A percentile compares a stretch with the other conserved stretches of the same genome.
Evolutionary conservation across 495 filamentous ascomycete genomes (phyloP).

Genomic region (Hapsidospora chrysogenum): DNA sequence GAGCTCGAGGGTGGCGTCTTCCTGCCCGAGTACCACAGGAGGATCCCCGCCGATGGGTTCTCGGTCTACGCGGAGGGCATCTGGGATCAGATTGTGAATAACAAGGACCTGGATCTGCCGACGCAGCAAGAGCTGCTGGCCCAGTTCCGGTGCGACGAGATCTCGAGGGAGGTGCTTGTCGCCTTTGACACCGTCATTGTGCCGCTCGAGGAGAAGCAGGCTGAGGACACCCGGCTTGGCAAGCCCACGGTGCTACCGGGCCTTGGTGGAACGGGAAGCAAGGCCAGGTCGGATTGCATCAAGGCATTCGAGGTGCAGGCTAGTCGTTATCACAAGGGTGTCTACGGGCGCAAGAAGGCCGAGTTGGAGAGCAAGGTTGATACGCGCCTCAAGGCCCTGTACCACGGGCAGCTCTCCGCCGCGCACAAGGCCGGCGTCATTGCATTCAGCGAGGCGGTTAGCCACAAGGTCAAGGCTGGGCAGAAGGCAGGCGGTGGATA

Average conservation of each 20-base stretch:
- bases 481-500: constrained; percentile 81
- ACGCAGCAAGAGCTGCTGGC: constrained; percentile 94
- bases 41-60: constrained; percentile 93
- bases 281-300: constrained; percentile 53
- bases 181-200: constrained; percentile 66
- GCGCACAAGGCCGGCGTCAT: constrained; percentile 77
- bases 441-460: constrained; percentile 77
- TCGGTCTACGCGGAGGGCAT: constrained; percentile 81
- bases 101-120: constrained; percentile 92
- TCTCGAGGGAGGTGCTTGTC: constrained; percentile 67
- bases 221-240: constrained; percentile 52
- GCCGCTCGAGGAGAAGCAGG: constrained; percentile 76
- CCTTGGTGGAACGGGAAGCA: constrained; percentile 59
- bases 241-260: constrained; percentile 54
- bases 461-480: constrained; percentile 57
- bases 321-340: constrained; percentile 88
- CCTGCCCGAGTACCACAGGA: constrained; percentile 81
- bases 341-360: constrained; percentile 66
- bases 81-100: constrained; percentile 97
- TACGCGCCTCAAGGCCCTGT: constrained; percentile 66
- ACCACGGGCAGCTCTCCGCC: constrained; percentile 70
- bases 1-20: constrained; percentile 65
- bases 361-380: constrained; percentile 83
- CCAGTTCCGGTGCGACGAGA: constrained; percentile 96
- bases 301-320: constrained; percentile 79